Base-by-base conservation (phyloP, 2,329 filamentous ascomycete genomes). In the Trichothecium roseum region DNA sequence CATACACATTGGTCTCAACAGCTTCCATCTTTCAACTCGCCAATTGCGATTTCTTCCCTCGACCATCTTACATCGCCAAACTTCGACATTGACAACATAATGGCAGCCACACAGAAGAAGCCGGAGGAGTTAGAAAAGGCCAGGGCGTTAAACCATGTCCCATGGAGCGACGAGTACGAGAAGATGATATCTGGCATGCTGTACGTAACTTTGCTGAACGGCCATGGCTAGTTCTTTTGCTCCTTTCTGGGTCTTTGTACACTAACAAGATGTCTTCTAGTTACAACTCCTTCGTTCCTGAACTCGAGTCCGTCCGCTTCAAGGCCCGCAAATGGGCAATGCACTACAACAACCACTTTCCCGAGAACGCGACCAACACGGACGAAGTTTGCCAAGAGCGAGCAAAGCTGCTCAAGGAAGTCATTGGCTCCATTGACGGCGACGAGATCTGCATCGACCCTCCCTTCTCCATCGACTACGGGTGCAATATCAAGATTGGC, bases 181-280 rank as follows among this genome's bases (percentile, higher is more conserved):
- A 72, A 69, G 47, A 78, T 79, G 72, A 71, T 79, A 32, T 78
- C 72, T 0, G 73, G 74, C 18, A 72, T 78, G 59, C 58, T 77
- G 71, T 74, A 50, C 44, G 63, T 49, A n/a, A n/a, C n/a, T 14
- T 26, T 8, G 9, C 20, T 12, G n/a, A n/a, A n/a, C n/a, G n/a
- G n/a, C n/a, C n/a, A n/a, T n/a, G n/a, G 6, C 13, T 20, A 28
- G 14, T 28, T 28, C 16, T 29, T n/a, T 15, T 24, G 16, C 14
- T 15, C 13, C 17, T 17, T 31, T 8, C 30, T 36, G 13, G 8
- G n/a, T n/a, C n/a, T n/a, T n/a, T n/a, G n/a, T n/a, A n/a, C n/a
- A 16, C 15, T 16, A 28, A 16, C n/a, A 31, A 18, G n/a, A 36
- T 40, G 22, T 37, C n/a, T 12, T 13, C 33, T n/a, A 73, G 69